Evolutionary conservation across 495 filamentous ascomycete species (phyloP).

Genomic region (Aspergillus haitiensis): DNA sequence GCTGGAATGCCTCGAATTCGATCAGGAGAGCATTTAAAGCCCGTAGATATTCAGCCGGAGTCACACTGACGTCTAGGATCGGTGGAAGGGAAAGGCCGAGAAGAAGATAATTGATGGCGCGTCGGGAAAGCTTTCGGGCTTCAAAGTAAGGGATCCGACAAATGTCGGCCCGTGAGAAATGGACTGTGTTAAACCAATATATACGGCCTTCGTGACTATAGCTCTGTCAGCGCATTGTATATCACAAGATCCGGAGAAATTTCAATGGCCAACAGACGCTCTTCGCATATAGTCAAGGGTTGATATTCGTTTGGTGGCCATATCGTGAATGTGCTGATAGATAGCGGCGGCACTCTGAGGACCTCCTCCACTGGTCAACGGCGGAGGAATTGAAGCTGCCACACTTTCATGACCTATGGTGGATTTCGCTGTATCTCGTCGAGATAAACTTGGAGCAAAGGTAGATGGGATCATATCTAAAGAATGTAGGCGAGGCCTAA

Average conservation of each 20-base stretch:
- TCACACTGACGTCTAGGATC: conserved; percentile 81
- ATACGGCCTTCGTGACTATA: conserved; percentile 84
- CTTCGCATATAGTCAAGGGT: conserved; percentile 92
- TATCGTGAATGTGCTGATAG: conserved; percentile 86
- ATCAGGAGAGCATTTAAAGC: conserved; percentile 80
- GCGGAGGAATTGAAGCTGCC: conserved; percentile 30
- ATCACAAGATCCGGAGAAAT: not conserved
- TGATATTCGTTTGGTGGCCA: conserved; percentile 90
- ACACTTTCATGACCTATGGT: conserved; percentile 32
- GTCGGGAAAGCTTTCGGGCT: conserved; percentile 73
- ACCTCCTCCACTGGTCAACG: conserved; percentile 39
- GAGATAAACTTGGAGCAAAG: conserved; percentile 37
- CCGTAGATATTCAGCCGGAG: conserved; percentile 78
- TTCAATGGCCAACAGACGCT: conserved; percentile 57
- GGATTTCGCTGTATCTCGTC: conserved; percentile 44
- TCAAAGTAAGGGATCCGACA: conserved; percentile 83
- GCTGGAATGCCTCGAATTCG: conserved; percentile 92
- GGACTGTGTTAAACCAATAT: conserved; percentile 96
- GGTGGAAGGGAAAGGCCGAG: conserved; percentile 88
- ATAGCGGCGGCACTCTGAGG: conserved; percentile 63
- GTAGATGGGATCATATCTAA: conserved; percentile 39
- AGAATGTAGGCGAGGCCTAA: not conserved
- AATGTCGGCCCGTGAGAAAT: conserved; percentile 83
- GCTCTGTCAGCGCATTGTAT: conserved; percentile 6
- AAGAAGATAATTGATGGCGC: conserved; percentile 88